Base-by-base conservation (phyloP, 202 grass and related monocot genomes). In the Setaria viridis region DNA sequence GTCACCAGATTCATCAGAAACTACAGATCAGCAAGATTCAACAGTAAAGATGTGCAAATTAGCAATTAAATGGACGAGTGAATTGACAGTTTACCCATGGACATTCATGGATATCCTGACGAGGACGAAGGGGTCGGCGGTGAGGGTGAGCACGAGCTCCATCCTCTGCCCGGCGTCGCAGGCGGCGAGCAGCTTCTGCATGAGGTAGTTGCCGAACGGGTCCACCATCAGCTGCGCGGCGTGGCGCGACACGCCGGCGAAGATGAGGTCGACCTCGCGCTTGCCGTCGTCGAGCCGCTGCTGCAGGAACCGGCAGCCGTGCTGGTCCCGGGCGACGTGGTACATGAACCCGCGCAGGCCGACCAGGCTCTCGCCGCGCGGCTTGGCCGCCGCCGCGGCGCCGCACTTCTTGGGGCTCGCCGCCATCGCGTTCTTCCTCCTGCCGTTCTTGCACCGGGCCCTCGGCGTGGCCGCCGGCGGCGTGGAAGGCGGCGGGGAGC, bases 201-300 rank as follows among this genome's bases (percentile, higher is more conserved):
- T 93, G 34, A 99, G 90, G 76, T 99, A 99, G 85, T 99, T 99
- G 20, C 97, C 97, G 60, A 94, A 99, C 0, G 87, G 94, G 59
- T 99, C 84, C 63, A 91, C 86, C 81, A 94, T 94, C 13, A 99
- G 93, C 92, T 96, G 85, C 17, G 89, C 82, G 62, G 82, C 76
- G 78, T 96, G 88, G 73, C 82, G 81, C n/a, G 88, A 57, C 56
- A 96, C 82, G 35, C 83, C 97, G 62, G 78, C 54, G 91, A 94
- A 99, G 85, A 99, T 88, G 83, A 81, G 62, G 67, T 91, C 87
- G 7, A 94, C 88, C 76, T 74, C 80, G 13, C 80, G 68, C 83
- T 90, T 89, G 63, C 92, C 90, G 29, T 90, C 88, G 29, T 88
- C 90, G 42, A 94, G 80, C 77, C 85, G 76, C 70, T 88, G 85